Percentiles rank a stretch among this genome's conserved stretches.
Evolutionary conservation across 305 asterid species (phyloP).

Genomic region (Caryopteris hybrid): DNA sequence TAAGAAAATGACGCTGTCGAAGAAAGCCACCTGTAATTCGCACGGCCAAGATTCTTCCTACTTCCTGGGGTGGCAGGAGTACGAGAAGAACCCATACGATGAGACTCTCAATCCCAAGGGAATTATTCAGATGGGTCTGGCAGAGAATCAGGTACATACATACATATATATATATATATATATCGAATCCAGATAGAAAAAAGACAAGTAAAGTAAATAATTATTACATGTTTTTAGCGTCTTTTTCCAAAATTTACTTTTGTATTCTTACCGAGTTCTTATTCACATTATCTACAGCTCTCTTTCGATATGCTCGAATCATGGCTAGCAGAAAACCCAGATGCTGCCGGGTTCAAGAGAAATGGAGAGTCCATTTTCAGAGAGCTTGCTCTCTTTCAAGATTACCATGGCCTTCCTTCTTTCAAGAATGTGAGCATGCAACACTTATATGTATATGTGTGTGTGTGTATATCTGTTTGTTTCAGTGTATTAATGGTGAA

Average conservation of each 20-base stretch:
- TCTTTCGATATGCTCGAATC: slow-evolving; percentile 62
- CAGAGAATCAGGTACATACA: slow-evolving; percentile 54
- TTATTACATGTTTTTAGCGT: too few species aligned
- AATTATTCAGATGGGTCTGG: slow-evolving; percentile 76
- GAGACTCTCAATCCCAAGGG: slow-evolving; percentile 50
- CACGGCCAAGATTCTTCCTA: slow-evolving; percentile 81
- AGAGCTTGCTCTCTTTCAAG: slow-evolving; percentile 77
- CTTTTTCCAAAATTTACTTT: too few species aligned
- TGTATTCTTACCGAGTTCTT: not conserved
- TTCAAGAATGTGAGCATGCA: slow-evolving; percentile 57
- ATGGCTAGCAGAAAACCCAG: slow-evolving; percentile 58
- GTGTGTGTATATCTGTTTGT: not conserved
- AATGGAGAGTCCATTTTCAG: slow-evolving; percentile 57
- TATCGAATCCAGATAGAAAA: too few species aligned
- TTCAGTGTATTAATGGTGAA: not conserved
- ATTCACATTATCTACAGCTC: slow-evolving; percentile 27
- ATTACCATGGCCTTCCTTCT: slow-evolving; percentile 73
- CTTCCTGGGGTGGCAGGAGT: slow-evolving; percentile 74
- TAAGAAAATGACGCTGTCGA: slow-evolving; percentile 41
- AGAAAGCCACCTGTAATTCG: slow-evolving; percentile 49
- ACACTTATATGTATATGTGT: not conserved
- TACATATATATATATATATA: too few species aligned
- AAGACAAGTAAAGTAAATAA: too few species aligned
- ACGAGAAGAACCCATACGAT: slow-evolving; percentile 68
- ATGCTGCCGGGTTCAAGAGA: slow-evolving; percentile 50